Conservation (phyloP, 1,139 yeast genomes). For the Zhuliangozyma blackwelliae region DNA sequence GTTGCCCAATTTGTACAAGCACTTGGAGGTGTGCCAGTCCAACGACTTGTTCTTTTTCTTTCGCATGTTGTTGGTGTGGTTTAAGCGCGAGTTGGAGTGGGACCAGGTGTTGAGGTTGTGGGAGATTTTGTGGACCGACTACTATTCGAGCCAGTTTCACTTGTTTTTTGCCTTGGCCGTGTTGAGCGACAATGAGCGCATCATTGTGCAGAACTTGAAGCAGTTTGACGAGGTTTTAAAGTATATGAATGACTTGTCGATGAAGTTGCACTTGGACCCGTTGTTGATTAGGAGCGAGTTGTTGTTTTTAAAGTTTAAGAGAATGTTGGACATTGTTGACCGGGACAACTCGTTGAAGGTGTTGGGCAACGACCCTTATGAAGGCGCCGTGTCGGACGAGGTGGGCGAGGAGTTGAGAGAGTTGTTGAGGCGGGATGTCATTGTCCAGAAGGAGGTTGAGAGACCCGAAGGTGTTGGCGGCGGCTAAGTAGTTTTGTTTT, state of each 20-base stretch:
- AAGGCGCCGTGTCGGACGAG: slow-evolving; percentile 12
- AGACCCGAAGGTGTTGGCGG: slow-evolving; percentile 49
- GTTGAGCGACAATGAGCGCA: slow-evolving; percentile 78
- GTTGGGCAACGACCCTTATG: slow-evolving; percentile 12
- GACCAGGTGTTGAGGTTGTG: slow-evolving; percentile 73
- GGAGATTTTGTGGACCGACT: slow-evolving; percentile 93
- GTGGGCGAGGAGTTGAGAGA: slow-evolving; percentile 48
- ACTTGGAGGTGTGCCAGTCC: slow-evolving; percentile 82
- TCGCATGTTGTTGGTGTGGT: slow-evolving; percentile 93
- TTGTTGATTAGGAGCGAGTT: slow-evolving; percentile 77
- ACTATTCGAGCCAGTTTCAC: slow-evolving; percentile 79
- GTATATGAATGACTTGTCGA: slow-evolving; percentile 86
- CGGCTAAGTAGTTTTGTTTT: slow-evolving; percentile 20
- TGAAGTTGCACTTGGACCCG: slow-evolving; percentile 69
- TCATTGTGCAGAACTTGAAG: slow-evolving; percentile 66
- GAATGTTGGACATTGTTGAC: slow-evolving; percentile 75
- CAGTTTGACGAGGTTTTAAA: slow-evolving; percentile 89
- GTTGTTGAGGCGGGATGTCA: slow-evolving; percentile 54
- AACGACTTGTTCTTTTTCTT: slow-evolving; percentile 89
- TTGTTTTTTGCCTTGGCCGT: slow-evolving; percentile 83
- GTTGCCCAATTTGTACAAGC: slow-evolving; percentile 80
- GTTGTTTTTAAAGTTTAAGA: slow-evolving; percentile 71
- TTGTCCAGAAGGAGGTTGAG: slow-evolving; percentile 62
- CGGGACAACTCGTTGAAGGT: slow-evolving; percentile 38
- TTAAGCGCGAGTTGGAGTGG: slow-evolving; percentile 85